Conservation (phyloP, 306 rosid species). For the Calophaca sinica region DNA sequence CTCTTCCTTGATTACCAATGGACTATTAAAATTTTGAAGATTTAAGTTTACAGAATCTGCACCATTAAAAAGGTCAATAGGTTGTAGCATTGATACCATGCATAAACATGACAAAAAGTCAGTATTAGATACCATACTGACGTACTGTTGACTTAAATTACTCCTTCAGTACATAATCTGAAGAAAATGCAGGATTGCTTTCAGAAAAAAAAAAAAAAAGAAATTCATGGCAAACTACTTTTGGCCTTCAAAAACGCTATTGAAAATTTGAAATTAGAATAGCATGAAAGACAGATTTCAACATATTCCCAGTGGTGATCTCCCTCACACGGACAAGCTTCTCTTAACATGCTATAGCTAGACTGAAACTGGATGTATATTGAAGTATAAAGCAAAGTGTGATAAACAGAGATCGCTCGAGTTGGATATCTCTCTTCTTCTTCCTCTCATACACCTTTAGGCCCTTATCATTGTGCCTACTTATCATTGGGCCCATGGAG, state of each 20-base stretch:
- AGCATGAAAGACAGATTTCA: constrained; percentile 16
- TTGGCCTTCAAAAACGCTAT: not conserved
- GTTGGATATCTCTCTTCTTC: too few species aligned
- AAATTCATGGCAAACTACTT: constrained; percentile 19
- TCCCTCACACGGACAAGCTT: too few species aligned
- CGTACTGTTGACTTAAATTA: not conserved
- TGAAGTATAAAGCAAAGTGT: too few species aligned
- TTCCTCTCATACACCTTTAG: too few species aligned
- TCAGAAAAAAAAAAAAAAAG: not conserved
- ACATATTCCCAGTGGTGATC: not conserved
- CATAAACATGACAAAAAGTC: not conserved
- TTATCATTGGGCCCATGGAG: too few species aligned
- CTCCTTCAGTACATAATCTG: constrained; percentile 7
- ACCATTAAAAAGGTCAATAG: too few species aligned
- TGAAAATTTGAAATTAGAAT: constrained; percentile 12
- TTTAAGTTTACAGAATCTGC: not conserved
- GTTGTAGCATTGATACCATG: not conserved
- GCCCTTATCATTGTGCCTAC: too few species aligned
- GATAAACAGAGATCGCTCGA: too few species aligned
- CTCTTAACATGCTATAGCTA: not conserved
- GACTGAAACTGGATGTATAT: not conserved
- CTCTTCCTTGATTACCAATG: constrained; percentile 21
- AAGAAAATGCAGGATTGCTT: not conserved
- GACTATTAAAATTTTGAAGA: not conserved
- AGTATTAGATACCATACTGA: not conserved